Evolutionary conservation across 129 eudicot species (phyloP).

Genomic region (Artemisia tridentata): DNA sequence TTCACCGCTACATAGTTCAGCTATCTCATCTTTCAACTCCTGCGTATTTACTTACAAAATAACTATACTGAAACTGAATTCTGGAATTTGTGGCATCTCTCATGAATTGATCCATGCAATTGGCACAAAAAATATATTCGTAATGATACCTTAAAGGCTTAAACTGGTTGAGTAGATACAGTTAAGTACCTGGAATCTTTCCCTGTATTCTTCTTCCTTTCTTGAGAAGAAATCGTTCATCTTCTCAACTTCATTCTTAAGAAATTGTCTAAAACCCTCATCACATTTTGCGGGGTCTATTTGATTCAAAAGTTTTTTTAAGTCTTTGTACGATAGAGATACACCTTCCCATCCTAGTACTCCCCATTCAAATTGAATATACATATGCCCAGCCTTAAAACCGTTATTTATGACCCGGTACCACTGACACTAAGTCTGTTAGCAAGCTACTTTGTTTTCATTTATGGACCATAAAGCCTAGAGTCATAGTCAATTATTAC

Average conservation of each 20-base stretch:
- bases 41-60: constrained; percentile 7
- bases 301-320: constrained; percentile 36
- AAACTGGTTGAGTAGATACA: neutral
- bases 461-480: too few species aligned
- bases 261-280: constrained; percentile 37
- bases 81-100: too few species aligned
- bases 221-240: constrained; percentile 25
- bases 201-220: constrained; percentile 38
- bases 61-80: neutral
- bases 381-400: too few species aligned
- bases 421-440: too few species aligned
- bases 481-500: too few species aligned
- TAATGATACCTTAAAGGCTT: too few species aligned
- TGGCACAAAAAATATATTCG: neutral
- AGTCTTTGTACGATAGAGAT: constrained; percentile 36
- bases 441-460: too few species aligned
- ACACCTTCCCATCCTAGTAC: constrained; percentile 38
- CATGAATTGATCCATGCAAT: neutral
- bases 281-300: constrained; percentile 24
- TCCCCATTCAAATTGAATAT: too few species aligned
- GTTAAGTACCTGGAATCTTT: constrained; percentile 28
- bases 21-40: constrained; percentile 32
- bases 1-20: constrained; percentile 17
- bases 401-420: too few species aligned
- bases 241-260: constrained; percentile 34